Evolutionary conservation across 192 early-diverging fungal genomes (phyloP), one percentile per base, ranked within the genome.

Genomic region (Funneliformis mosseae): DNA sequence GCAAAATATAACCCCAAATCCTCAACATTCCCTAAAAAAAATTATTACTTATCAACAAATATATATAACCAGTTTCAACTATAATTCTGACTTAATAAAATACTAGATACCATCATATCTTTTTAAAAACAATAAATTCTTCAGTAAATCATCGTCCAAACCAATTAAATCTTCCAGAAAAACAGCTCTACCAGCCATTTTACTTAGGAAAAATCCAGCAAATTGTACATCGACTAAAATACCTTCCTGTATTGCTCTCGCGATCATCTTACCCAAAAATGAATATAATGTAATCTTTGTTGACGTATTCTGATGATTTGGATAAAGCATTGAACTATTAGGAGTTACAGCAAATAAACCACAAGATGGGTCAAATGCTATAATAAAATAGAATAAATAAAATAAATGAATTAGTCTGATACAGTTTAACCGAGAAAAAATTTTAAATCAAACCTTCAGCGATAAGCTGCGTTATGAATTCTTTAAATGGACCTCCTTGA

Each of bases 401-500:
- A 64, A 25, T 27, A 2, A 11, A 27, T 8, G 11, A 12, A 11
- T 64, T 16, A 27, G 11, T 64, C n/a, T n/a, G n/a, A n/a, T n/a
- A n/a, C 10, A 27, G 18, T 27, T 64, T 10, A 28, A 64, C 9
- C 7, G 62, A 83, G 2, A 85, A 83, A 27, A 80, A 80, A 1
- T 3, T 8, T 69, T n/a, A 16, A 41, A 9, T 39, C 10, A 33
- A 88, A 50, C 86, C 91, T 10, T 92, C 87, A 41, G 83, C 76
- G 23, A 86, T 78, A 50, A 91, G 81, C 64, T 83, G 82, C 8
- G 88, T 85, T 75, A 90, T 88, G 27, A 90, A 90, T 80, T 90
- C 88, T 84, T 96, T 96, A 82, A 96, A 96, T 5, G 94, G 91
- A 9, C 94, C 94, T 5, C 93, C 93, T 78, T 94, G 93, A 83